Conservation (phyloP, 768 basidiomycete species). For the Suillus luteus region DNA sequence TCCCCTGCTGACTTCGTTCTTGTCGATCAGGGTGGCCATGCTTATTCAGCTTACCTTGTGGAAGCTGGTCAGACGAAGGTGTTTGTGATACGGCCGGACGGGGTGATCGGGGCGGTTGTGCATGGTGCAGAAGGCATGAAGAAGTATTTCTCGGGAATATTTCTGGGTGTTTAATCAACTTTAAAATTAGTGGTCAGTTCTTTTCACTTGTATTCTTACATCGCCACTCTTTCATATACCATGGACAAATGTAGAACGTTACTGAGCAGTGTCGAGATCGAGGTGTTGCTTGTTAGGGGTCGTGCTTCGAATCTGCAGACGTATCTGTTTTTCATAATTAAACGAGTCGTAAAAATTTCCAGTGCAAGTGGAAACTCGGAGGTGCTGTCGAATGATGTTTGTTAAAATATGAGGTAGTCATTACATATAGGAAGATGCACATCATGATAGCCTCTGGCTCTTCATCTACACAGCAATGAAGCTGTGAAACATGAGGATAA, state of each 20-base stretch:
- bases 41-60: conserved; percentile 37
- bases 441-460: too few relatives aligned
- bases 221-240: neutral
- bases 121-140: conserved; percentile 22
- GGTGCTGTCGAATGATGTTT: too few relatives aligned
- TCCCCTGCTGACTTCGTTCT: conserved; percentile 31
- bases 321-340: too few relatives aligned
- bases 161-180: neutral
- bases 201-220: neutral
- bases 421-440: too few relatives aligned
- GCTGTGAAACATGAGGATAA: too few relatives aligned
- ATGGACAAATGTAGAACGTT: neutral
- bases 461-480: too few relatives aligned
- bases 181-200: neutral
- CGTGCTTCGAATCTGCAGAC: too few relatives aligned
- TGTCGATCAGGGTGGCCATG: conserved; percentile 37
- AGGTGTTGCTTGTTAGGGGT: too few relatives aligned
- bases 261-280: neutral
- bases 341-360: too few relatives aligned
- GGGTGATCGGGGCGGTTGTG: conserved; percentile 32
- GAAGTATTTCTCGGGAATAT: conserved; percentile 1
- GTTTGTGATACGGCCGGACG: conserved; percentile 30
- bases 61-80: conserved; percentile 32
- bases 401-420: too few relatives aligned
- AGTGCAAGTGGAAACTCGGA: too few relatives aligned